These are phyloP conservation scores for Staphylotrichum longicolle DNA, from an alignment of 495 filamentous ascomycete genomes.

Conservation along the genomic window DNA sequence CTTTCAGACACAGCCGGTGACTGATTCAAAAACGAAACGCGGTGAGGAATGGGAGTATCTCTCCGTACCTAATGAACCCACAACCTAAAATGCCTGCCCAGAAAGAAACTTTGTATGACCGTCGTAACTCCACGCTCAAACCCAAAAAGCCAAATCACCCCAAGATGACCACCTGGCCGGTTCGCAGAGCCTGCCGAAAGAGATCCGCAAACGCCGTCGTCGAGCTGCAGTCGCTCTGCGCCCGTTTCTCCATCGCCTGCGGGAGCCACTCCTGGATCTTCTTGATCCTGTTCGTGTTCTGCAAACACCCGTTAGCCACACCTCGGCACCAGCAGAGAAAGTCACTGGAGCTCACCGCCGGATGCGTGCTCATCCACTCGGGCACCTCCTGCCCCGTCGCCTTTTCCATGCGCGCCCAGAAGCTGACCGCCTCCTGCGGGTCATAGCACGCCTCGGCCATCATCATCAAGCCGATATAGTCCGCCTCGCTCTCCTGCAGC, in stretches of 20 bases:
- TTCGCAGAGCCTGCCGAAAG: constrained; percentile 39
- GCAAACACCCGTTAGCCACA: constrained; percentile 11
- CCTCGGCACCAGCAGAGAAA: background rate
- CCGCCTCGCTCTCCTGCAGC: constrained; percentile 65
- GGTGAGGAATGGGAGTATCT: too few species aligned
- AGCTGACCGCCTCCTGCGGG: constrained; percentile 64
- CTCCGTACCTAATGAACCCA: too few species aligned
- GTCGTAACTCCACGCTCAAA: constrained; percentile 12
- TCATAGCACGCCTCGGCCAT: constrained; percentile 63
- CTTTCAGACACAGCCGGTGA: too few species aligned
- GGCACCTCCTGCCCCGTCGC: constrained; percentile 56
- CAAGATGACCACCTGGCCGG: constrained; percentile 21
- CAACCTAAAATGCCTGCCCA: too few species aligned
- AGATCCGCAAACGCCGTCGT: constrained; percentile 39
- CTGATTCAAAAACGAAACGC: too few species aligned
- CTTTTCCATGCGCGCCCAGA: constrained; percentile 79
- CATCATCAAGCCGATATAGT: constrained; percentile 81
- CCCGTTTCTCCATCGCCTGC: constrained; percentile 53
- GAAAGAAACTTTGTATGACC: too few species aligned
- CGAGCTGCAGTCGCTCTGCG: constrained; percentile 50
- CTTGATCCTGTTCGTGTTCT: constrained; percentile 67
- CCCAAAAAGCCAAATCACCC: background rate
- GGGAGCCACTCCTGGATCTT: constrained; percentile 68
- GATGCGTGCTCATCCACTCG: constrained; percentile 85
- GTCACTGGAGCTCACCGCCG: constrained; percentile 54